Conservation (phyloP, 805 yeast genomes). For the Candida awuae region DNA sequence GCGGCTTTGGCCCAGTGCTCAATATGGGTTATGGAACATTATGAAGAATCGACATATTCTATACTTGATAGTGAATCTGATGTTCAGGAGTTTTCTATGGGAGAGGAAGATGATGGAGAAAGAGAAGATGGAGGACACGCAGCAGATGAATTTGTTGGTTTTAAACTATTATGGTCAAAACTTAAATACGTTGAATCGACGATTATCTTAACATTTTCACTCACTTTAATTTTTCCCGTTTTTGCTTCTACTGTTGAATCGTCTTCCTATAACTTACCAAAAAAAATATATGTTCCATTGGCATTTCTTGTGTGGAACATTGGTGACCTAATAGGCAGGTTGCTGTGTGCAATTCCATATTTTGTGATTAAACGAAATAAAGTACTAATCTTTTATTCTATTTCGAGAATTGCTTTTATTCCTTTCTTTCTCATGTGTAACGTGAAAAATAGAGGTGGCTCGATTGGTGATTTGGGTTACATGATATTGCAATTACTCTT, state of each 20-base stretch:
- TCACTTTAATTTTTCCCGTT: conserved; percentile 79
- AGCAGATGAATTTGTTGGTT: conserved; percentile 42
- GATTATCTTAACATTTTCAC: conserved; percentile 63
- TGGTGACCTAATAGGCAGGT: conserved; percentile 79
- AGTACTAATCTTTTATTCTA: conserved; percentile 45
- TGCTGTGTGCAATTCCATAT: conserved; percentile 46
- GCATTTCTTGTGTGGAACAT: conserved; percentile 80
- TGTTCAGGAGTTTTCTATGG: too few species aligned
- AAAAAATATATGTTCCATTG: conserved; percentile 55
- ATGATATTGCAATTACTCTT: conserved; percentile 62
- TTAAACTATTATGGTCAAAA: conserved; percentile 50
- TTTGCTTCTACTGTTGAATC: conserved; percentile 71
- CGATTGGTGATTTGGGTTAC: conserved; percentile 57
- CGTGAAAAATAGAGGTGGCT: conserved; percentile 32
- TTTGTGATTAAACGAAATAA: conserved; percentile 37
- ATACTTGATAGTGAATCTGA: too few species aligned
- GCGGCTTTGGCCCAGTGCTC: conserved; percentile 16
- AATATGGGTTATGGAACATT: conserved; percentile 19
- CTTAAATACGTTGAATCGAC: conserved; percentile 57
- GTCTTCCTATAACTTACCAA: conserved; percentile 22
- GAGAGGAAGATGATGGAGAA: conserved; percentile 3
- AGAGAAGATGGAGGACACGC: conserved; percentile 1
- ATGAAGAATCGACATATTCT: conserved; percentile 14
- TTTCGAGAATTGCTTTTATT: conserved; percentile 49
- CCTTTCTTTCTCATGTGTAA: conserved; percentile 71